Evolutionary conservation across 2,329 filamentous ascomycete species (phyloP).

Genomic region (Talaromyces pinophilus): DNA sequence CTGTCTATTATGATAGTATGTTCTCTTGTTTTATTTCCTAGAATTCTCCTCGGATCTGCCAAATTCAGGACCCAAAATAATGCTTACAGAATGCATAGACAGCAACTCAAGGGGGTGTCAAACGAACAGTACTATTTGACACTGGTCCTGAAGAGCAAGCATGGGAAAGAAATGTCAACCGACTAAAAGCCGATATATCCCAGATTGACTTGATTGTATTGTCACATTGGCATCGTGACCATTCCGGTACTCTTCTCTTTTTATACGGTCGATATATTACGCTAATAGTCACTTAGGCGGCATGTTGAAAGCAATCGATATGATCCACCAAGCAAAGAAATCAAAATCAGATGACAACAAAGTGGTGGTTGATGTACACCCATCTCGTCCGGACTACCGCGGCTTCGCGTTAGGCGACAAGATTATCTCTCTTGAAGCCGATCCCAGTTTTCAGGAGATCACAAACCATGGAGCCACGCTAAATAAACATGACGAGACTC

Average conservation of each 20-base stretch:
- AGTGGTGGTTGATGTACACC: constrained; percentile 55
- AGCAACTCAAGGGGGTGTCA: constrained; percentile 46
- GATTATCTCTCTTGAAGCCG: constrained; percentile 54
- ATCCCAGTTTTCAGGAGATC: constrained; percentile 55
- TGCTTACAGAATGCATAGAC: constrained; percentile 41
- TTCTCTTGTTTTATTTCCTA: not conserved
- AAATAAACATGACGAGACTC: constrained; percentile 41
- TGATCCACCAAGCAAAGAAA: constrained; percentile 49
- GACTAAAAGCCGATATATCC: constrained; percentile 47
- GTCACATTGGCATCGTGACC: constrained; percentile 59
- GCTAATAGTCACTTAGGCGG: constrained; percentile 40
- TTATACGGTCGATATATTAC: not conserved
- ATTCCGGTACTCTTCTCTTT: constrained; percentile 45
- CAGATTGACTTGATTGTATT: constrained; percentile 52
- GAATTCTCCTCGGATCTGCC: not conserved
- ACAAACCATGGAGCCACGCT: constrained; percentile 46
- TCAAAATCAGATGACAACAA: constrained; percentile 24
- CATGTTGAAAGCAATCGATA: constrained; percentile 51
- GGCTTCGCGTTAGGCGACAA: constrained; percentile 47
- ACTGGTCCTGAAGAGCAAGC: constrained; percentile 55
- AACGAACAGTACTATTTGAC: constrained; percentile 56
- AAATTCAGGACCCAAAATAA: not conserved
- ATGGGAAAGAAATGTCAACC: constrained; percentile 54
- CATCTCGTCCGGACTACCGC: constrained; percentile 53
- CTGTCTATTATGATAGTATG: constrained; percentile 55